Percentiles rank a stretch among this genome's conserved stretches.
Conservation (phyloP, 257 asterid species). For the Solanum peruvianum region DNA sequence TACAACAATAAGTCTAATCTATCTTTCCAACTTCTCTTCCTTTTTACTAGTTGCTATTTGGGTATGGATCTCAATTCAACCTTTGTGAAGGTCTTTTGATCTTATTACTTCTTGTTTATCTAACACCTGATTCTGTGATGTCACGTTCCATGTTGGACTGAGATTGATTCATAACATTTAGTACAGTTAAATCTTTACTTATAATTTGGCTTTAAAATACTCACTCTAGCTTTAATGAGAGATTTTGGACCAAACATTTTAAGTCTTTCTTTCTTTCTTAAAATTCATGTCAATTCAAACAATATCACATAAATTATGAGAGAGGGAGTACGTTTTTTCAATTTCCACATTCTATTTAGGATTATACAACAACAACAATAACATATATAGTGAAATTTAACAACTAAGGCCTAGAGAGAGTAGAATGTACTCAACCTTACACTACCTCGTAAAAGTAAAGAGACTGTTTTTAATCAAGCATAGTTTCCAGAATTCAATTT, state of each 20-base stretch:
- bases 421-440: background rate
- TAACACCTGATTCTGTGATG: background rate
- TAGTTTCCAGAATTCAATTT: background rate
- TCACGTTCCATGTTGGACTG: background rate
- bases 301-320: background rate
- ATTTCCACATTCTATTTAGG: background rate
- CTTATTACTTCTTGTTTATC: background rate
- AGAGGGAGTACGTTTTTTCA: background rate
- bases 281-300: background rate
- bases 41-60: background rate
- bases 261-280: background rate
- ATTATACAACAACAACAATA: background rate
- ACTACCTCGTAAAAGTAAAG: background rate
- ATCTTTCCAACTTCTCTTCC: background rate
- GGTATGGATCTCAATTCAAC: background rate
- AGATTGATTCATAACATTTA: background rate
- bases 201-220: background rate
- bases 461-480: background rate
- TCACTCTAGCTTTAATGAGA: background rate
- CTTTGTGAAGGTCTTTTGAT: background rate
- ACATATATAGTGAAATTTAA: background rate
- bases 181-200: background rate
- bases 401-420: background rate
- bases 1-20: background rate
- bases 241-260: background rate